Evolutionary conservation across 805 yeast species (phyloP).

Genomic region (Ogataea saltuana): DNA sequence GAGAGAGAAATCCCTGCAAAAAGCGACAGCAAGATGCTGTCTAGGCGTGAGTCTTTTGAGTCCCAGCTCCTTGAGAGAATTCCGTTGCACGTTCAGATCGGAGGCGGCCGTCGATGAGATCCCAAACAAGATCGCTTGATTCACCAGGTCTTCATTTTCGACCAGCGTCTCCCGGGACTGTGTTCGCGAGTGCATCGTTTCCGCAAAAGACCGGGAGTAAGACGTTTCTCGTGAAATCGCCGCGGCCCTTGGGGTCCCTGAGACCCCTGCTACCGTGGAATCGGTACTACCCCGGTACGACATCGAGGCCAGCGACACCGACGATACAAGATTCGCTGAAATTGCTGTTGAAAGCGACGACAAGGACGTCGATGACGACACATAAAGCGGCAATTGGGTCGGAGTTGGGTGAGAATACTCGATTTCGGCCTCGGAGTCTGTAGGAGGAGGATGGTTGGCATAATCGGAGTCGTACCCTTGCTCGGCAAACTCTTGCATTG

Average conservation of each 20-base stretch:
- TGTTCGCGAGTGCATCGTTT: conserved; percentile 7
- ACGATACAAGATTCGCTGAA: background rate
- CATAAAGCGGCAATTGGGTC: conserved; percentile 10
- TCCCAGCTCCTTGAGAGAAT: conserved; percentile 58
- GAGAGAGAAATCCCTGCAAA: conserved; percentile 77
- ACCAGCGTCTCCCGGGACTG: conserved; percentile 13
- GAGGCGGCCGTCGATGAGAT: conserved; percentile 31
- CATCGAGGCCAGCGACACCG: conserved; percentile 3
- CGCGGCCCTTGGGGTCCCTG: no score
- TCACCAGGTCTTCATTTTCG: conserved; percentile 16
- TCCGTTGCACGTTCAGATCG: conserved; percentile 30
- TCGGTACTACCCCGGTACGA: conserved; percentile 1
- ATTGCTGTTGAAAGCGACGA: conserved; percentile 12
- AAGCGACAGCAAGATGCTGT: conserved; percentile 73
- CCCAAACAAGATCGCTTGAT: conserved; percentile 28
- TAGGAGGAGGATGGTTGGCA: conserved; percentile 44
- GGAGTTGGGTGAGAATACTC: conserved; percentile 13
- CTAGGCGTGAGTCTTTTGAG: conserved; percentile 70
- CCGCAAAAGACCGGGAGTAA: no score
- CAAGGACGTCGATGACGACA: conserved; percentile 20
- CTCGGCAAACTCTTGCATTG: conserved; percentile 6
- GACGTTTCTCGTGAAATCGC: no score
- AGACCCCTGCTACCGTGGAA: no score
- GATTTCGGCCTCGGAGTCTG: conserved; percentile 32
- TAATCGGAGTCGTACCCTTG: conserved; percentile 33